Conservation (phyloP, 2,329 filamentous ascomycete species). For the Botrytis sinoallii region DNA sequence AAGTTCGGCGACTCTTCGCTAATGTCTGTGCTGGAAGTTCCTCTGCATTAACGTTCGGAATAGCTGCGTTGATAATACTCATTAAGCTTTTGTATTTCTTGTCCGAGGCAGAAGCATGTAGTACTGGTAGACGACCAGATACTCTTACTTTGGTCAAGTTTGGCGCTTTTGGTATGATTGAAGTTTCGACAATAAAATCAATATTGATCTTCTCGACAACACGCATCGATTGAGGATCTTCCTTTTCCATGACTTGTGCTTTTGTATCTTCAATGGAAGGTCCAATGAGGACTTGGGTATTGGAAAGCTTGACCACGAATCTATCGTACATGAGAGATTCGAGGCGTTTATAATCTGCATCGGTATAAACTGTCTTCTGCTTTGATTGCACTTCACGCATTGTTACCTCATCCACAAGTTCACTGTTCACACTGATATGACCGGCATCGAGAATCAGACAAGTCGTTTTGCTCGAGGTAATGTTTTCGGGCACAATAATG, state of each 20-base stretch:
- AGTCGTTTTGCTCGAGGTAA: conserved; percentile 73
- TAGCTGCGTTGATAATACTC: conserved; percentile 91
- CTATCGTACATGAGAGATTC: conserved; percentile 98
- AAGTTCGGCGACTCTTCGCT: conserved; percentile 13
- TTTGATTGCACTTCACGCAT: conserved; percentile 88
- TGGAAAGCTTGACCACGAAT: conserved; percentile 87
- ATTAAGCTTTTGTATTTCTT: conserved; percentile 96
- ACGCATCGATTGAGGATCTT: conserved; percentile 71
- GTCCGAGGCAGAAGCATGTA: conserved; percentile 90
- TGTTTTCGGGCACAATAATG: conserved; percentile 93
- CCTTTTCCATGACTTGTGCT: conserved; percentile 67
- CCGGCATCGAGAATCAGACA: conserved; percentile 95
- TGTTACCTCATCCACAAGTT: conserved; percentile 88
- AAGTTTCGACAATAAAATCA: conserved; percentile 92
- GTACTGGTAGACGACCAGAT: conserved; percentile 84
- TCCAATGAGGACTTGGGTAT: conserved; percentile 92
- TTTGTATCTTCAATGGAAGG: conserved; percentile 90
- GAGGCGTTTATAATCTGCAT: conserved; percentile 82
- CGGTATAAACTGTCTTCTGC: conserved; percentile 80
- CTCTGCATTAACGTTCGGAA: conserved; percentile 72
- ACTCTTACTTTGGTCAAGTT: conserved; percentile 90
- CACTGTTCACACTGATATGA: conserved; percentile 90
- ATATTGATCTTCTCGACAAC: conserved; percentile 97
- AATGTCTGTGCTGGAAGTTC: conserved; percentile 33
- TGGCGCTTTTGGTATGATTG: conserved; percentile 92